Evolutionary conservation across 2,329 filamentous ascomycete species (phyloP), one percentile per base, ranked within the genome.

Genomic region (Colletotrichum liriopes): DNA sequence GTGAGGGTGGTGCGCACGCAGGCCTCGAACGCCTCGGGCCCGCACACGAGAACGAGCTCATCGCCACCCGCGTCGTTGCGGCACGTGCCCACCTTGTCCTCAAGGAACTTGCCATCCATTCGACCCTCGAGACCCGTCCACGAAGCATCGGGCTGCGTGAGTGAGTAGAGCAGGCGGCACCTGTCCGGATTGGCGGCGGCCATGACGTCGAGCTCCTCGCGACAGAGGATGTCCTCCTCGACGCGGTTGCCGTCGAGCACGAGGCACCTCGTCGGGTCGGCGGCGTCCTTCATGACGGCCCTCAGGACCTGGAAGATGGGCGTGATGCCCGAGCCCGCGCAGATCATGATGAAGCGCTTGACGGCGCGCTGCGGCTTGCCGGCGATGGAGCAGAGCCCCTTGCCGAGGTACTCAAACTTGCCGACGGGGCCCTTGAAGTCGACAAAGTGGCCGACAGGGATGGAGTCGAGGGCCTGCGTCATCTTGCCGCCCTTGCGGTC

Each of bases 401-500:
- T 82, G 0, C 93, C 93, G 0, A 92, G 84, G 77, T 98, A 98
- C 77, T 93, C 90, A 74, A 98, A 96, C 76, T 94, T 94, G 9
- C 95, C 95, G 5, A 95, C 92, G 0, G 95, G 95, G 0, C 95
- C 95, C 82, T 96, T 97, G 85, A 97, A 93, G 62, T 97, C 94
- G 65, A 96, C 91, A 55, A 86, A 86, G 74, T 94, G 90, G 12
- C 93, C 94, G 0, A 94, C 75, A 0, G 93, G 90, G 1, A 98
- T 85, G 14, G 88, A 81, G 73, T 97, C 93, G 1, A 98, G 86
- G 0, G 93, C 93, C 80, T 90, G 89, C 1, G 93, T 96, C 94
- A 98, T 97, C 77, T 90, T 92, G 0, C 95, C 95, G 12, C 94
- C 94, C 35, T 86, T 85, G 3, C 81, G 82, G 5, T 84, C 85